Evolutionary conservation across 2,329 filamentous ascomycete species (phyloP), one percentile per base, ranked within the genome.

Genomic region (Setomelanomma holmii): DNA sequence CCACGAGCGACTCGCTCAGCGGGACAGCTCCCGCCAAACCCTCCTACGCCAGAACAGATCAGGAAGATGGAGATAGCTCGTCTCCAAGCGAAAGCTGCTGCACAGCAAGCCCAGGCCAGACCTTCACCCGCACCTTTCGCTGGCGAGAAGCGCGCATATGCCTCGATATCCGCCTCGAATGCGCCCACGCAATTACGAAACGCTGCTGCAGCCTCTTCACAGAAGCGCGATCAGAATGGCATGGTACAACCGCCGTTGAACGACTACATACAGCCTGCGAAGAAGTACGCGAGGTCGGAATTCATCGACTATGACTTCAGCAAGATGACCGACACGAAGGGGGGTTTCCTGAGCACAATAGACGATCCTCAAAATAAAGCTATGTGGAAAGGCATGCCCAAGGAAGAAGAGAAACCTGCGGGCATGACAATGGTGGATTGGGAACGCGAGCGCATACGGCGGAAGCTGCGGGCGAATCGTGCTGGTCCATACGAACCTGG

Each of bases 301-400:
- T 98, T 89, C 72, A 93, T 99, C 68, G 95, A 99, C 71, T 98
- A 97, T 78, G 95, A 99, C 75, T 95, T 99, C 77, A 93, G 90
- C 71, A 89, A 93, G 77, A 98, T 99, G 92, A 96, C 89, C 5
- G 95, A 99, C 74, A 98, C 93, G 1, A 97, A 97, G 71, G 95
- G 95, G 56, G 95, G 95, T 0, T 99, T 99, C 75, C 77, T 99
- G 60, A 90, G 89, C n/a, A 84, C 85, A 1, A 90, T 93, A 56
- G 95, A 99, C 69, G 95, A 99, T 74, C 95, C 95, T 1, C 86
- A 89, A 71, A 96, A 96, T 71, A 88, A 88, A 61, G 90, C 88
- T 7, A 80, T 93, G 66, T 76, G 66, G 66, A 68, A 59, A 30
- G 68, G 68, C 7, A 60, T 58, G 42, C 44, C 60, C 6, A 61